Conservation (phyloP, 495 filamentous ascomycete genomes). For the Recurvomyces mirabilis region DNA sequence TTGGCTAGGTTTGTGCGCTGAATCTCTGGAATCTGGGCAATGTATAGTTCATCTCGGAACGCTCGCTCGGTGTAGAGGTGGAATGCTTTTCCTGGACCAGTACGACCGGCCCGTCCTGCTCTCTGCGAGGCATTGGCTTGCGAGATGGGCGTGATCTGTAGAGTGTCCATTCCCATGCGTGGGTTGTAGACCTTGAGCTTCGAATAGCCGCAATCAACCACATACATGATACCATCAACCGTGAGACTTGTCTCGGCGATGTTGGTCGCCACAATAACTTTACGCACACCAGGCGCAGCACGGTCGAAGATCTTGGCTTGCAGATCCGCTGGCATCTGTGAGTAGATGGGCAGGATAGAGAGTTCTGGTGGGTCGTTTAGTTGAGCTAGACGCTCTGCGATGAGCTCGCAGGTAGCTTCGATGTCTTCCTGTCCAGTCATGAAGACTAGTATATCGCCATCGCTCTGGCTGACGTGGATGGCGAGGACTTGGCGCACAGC, state of each 20-base stretch:
- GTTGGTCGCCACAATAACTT: conserved; percentile 97
- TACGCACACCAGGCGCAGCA: conserved; percentile 79
- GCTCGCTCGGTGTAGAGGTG: conserved; percentile 90
- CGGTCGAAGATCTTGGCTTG: conserved; percentile 96
- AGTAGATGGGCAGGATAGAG: conserved; percentile 94
- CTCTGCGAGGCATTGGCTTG: conserved; percentile 93
- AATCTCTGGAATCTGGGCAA: conserved; percentile 96
- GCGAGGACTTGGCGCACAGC: conserved; percentile 93
- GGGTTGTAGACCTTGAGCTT: conserved; percentile 99
- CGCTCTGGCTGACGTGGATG: conserved; percentile 89
- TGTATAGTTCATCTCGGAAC: conserved; percentile 92
- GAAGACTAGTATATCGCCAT: conserved; percentile 93
- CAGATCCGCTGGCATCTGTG: conserved; percentile 96
- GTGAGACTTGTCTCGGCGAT: conserved; percentile 98
- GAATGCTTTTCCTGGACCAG: conserved; percentile 91
- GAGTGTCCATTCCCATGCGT: conserved; percentile 96
- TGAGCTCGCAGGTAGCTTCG: conserved; percentile 85
- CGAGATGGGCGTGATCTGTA: conserved; percentile 96
- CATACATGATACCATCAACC: conserved; percentile 98
- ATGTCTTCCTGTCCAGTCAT: conserved; percentile 99
- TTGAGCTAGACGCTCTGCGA: conserved; percentile 78
- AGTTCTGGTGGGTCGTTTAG: conserved; percentile 93
- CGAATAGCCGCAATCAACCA: conserved; percentile 90
- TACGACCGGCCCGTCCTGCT: conserved; percentile 86
- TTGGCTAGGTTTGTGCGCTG: conserved; percentile 93